Evolutionary conservation across 202 grass and related monocot genomes (phyloP), one percentile per base, ranked within the genome.

Genomic region (Zoysia matrella): DNA sequence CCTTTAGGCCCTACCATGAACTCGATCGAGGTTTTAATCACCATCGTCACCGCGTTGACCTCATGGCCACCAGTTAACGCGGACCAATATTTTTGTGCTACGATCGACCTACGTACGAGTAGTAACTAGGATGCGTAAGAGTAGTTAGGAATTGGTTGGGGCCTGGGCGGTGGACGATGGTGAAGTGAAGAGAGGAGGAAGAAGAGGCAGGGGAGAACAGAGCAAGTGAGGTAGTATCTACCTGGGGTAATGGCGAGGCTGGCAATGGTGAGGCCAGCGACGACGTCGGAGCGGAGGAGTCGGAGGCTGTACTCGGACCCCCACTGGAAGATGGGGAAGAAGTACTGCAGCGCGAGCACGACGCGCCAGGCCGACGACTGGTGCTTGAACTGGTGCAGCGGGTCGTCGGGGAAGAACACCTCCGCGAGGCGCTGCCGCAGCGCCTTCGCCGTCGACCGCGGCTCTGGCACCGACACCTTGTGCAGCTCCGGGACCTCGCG

Each of bases 381-480:
- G 89, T 99, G 88, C 91, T 97, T 97, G 91, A 99, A 99, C 75
- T 92, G 86, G 83, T 97, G 91, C 52, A 99, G 89, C 9, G 97
- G 97, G 67, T 99, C 91, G 82, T 99, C 97, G 13, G 97, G 97
- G 89, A 99, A 99, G 88, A 99, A 97, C 74, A 99, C 86, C 88
- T 99, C 97, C 5, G 64, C 89, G 0, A 99, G 81, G 13, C 88
- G 65, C 81, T 91, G 90, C 82, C 80, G 82, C 47, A 99, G 87
- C 8, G 93, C 90, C 63, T 71, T 71, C 11, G 49, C 44, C 65
- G 84, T 80, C 68, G 81, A 72, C 65, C 87, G 74, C 0, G 36
- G 55, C 64, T 94, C 89, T 60, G 97, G 97, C 76, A 87, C 50
- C n/a, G 93, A 86, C 44, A 99, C 97, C 86, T 88, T 92, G 88